Evolutionary conservation across 495 filamentous ascomycete species (phyloP).

Genomic region (Daldinia bambusicola): DNA sequence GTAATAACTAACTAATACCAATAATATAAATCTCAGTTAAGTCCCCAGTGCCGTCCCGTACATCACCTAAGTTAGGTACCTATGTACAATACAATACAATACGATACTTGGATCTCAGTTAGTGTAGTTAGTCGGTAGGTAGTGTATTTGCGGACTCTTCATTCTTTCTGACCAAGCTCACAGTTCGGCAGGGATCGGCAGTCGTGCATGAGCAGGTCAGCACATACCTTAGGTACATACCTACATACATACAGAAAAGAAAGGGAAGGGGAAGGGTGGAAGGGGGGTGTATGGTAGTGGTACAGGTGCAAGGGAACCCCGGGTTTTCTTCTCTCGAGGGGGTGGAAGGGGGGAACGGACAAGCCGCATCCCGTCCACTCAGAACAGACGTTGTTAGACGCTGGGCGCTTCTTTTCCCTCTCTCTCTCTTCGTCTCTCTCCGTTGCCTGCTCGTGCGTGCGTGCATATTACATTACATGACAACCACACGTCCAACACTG

Average conservation of each 20-base stretch:
- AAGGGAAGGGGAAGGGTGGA: constrained; percentile 26
- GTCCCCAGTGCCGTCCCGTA: too few relatives aligned
- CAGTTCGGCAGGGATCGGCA: constrained; percentile 45
- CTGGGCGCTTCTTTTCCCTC: neutral
- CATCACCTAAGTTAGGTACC: too few relatives aligned
- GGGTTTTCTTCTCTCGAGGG: constrained; percentile 26
- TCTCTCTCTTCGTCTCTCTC: neutral
- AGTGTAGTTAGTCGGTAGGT: constrained; percentile 10
- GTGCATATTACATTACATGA: constrained; percentile 3
- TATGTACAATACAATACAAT: too few relatives aligned
- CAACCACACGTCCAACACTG: neutral
- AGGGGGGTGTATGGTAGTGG: neutral
- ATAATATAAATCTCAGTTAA: too few relatives aligned
- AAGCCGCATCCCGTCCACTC: constrained; percentile 39
- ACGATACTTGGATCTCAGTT: too few relatives aligned
- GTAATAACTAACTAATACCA: too few relatives aligned
- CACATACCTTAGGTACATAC: constrained; percentile 15
- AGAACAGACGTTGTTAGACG: constrained; percentile 5
- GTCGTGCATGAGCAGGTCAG: constrained; percentile 45
- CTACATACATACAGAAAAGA: neutral
- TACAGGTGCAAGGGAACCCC: constrained; percentile 29
- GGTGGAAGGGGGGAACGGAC: constrained; percentile 12
- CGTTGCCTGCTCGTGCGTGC: neutral
- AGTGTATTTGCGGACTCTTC: constrained; percentile 16
- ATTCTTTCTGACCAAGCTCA: constrained; percentile 38